Base-by-base conservation (phyloP, 176 grass and related monocot genomes). In the Carex scoparia region DNA sequence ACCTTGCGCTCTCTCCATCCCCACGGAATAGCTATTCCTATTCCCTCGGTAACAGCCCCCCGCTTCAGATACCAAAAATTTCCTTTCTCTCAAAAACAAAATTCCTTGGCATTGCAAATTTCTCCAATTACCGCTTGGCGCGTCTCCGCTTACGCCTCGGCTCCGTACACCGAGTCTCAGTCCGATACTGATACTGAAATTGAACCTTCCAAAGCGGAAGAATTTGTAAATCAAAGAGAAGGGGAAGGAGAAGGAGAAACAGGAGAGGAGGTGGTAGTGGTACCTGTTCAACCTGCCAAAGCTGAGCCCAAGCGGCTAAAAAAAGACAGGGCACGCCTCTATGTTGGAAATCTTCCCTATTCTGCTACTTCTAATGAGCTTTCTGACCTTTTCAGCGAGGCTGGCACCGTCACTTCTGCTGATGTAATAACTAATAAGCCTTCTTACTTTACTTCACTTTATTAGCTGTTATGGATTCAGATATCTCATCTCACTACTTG, bases 311-410 rank as follows among this genome's bases (percentile, higher is more conserved):
- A 88, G 74, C 33, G 92, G 88, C 69, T 85, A 15, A 83, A 30
- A 46, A 83, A 92, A 60, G 92, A 94, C 2, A 77, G 84, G 2
- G 96, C 86, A 35, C 88, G 93, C 35, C 90, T 98, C 61, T 98
- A 94, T 86, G 93, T 98, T 61, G 96, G 93, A 18, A 98, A 98
- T 55, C 85, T 98, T 0, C 88, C 93, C 31, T 98, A 88, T 69
- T 85, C 93, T 83, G 85, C 91, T 51, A 94, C 96, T 48, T 65
- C 91, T 7, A 16, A 59, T 27, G 89, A 99, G 54, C 90, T 99
- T 33, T 53, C 85, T 16, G 40, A 92, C 19, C 35, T 90, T 44
- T 99, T 99, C 88, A 68, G 90, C 5, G 89, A 95, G 88, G 90
- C 96, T 31, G 96, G 93, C 8, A 91, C 85, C 65, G 93, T 99